Evolutionary conservation across 371 early-diverging fungal species (phyloP), one percentile per base, ranked within the genome.

Genomic region (Mucor irregularis): DNA sequence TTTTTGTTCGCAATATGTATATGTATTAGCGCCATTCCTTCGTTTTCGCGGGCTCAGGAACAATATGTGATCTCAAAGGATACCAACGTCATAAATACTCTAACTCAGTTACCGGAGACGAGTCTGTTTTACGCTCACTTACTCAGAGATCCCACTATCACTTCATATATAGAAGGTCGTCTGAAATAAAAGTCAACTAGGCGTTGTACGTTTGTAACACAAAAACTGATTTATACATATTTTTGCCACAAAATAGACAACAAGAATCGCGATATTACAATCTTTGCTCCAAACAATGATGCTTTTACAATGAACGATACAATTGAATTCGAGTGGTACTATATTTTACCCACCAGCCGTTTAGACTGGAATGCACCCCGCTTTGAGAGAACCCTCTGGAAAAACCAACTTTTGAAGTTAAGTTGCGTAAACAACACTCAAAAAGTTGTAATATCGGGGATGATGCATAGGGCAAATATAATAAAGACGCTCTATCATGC

Each of bases 221-320:
- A n/a, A n/a, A n/a, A n/a, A n/a, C n/a, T n/a, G n/a, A n/a, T n/a
- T n/a, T n/a, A n/a, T n/a, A n/a, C n/a, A n/a, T n/a, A n/a, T n/a
- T n/a, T n/a, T n/a, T n/a, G n/a, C n/a, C n/a, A n/a, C n/a, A n/a
- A n/a, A n/a, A n/a, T n/a, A n/a, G n/a, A n/a, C n/a, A n/a, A n/a
- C 6, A 35, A 49, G 6, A 10, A 34, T 14, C 19, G 19, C 8
- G 19, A 49, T 17, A 56, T 39, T 10, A 56, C 56, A 4, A 24
- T 56, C 16, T 49, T 56, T 30, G 56, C 49, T 10, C 56, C 56
- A 25, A 37, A 47, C 5, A 56, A 56, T 22, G 40, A 56, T 31
- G 56, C 56, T 19, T 50, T 57, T 10, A n/a, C n/a, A 34, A 34
- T 3, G 35, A 34, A 9, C n/a, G n/a, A 11, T 34, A 34, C 14